A percentile compares a stretch with the other conserved stretches of the same genome.
These are phyloP conservation scores for Musa schizocarpa DNA, from an alignment of 176 grass and related monocot species.

Conservation along the genomic window DNA sequence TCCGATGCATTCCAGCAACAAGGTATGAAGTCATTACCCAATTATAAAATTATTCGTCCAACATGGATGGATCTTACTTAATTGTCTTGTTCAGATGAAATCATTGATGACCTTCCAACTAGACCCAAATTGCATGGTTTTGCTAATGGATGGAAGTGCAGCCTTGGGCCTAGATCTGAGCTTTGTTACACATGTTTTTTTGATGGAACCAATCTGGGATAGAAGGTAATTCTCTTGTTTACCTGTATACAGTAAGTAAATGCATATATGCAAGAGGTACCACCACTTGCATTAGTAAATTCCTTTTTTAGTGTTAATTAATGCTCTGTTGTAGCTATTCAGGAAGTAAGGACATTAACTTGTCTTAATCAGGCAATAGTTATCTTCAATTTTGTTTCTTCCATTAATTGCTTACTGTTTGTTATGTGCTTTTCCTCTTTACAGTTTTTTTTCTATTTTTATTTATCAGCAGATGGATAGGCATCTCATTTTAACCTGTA, in stretches of 20 bases:
- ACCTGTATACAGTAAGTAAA: neutral
- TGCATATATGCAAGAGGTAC: neutral
- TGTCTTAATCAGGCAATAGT: no score
- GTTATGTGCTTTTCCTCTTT: neutral
- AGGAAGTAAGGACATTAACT: neutral
- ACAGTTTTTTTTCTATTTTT: neutral
- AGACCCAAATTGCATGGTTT: constrained; percentile 77
- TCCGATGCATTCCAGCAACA: constrained; percentile 72
- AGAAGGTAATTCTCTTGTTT: constrained; percentile 47
- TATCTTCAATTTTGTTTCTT: neutral
- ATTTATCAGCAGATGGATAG: neutral
- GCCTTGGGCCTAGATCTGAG: constrained; percentile 94
- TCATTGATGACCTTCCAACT: constrained; percentile 67
- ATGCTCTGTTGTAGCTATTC: neutral
- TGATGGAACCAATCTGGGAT: constrained; percentile 99
- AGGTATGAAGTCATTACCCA: constrained; percentile 36
- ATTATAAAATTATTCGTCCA: neutral
- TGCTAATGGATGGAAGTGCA: constrained; percentile 96
- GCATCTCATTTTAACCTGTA: neutral
- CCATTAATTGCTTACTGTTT: neutral
- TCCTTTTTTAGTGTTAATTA: neutral
- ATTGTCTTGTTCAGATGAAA: constrained; percentile 51
- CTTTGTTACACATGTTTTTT: constrained; percentile 80
- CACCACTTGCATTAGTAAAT: neutral
- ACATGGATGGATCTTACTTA: neutral